A percentile compares a stretch with the other conserved stretches of the same genome.
Evolutionary conservation across 2,329 filamentous ascomycete genomes (phyloP).

Genomic region (Cyphellophora europaea): DNA sequence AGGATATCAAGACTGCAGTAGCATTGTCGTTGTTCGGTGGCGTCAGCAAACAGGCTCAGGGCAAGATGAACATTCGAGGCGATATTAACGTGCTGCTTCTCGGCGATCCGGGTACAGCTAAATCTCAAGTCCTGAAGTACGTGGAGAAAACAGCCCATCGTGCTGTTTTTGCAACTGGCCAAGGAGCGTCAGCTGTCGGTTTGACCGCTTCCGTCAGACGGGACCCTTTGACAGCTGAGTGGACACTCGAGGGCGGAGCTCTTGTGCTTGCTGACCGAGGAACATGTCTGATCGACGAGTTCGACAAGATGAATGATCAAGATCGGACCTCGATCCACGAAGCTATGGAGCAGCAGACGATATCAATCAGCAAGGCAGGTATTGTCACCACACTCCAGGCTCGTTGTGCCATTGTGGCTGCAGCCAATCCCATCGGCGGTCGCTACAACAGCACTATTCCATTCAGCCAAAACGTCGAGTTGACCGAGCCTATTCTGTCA

Average conservation of each 20-base stretch:
- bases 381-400: constrained; percentile 97
- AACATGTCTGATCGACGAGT: constrained; percentile 94
- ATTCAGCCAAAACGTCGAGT: constrained; percentile 90
- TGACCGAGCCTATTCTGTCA: constrained; percentile 93
- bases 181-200: constrained; percentile 95
- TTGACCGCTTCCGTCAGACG: constrained; percentile 91
- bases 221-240: constrained; percentile 90
- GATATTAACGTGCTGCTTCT: constrained; percentile 97
- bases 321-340: constrained; percentile 98
- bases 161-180: constrained; percentile 93
- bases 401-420: constrained; percentile 89
- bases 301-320: constrained; percentile 99
- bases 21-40: constrained; percentile 91
- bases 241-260: constrained; percentile 93
- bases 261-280: constrained; percentile 90
- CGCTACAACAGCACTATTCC: constrained; percentile 95
- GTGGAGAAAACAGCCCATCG: constrained; percentile 95
- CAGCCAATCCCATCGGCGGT: constrained; percentile 91
- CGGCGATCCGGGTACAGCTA: constrained; percentile 94
- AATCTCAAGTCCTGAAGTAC: constrained; percentile 95
- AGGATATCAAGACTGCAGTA: constrained; percentile 93
- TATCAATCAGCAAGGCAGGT: constrained; percentile 96
- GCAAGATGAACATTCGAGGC: constrained; percentile 81
- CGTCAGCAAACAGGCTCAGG: constrained; percentile 82
- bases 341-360: constrained; percentile 99